These are phyloP conservation scores for Leptographium lundbergii DNA, from an alignment of 2,329 filamentous ascomycete species.

Conservation along the genomic window DNA sequence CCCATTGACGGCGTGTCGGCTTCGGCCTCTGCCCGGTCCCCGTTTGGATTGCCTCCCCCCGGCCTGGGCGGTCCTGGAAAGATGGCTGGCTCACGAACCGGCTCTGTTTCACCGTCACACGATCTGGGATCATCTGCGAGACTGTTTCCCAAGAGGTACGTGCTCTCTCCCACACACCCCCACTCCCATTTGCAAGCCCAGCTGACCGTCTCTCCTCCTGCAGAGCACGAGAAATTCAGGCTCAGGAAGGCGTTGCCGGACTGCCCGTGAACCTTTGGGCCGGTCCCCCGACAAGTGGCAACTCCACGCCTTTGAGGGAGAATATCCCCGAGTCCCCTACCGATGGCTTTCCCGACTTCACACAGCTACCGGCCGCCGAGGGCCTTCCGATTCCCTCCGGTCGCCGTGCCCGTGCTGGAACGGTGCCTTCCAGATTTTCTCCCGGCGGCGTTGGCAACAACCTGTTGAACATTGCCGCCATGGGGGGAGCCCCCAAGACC, in stretches of 20 bases:
- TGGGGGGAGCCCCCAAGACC: slow-evolving; percentile 51
- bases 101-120: slow-evolving; percentile 92
- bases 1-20: slow-evolving; percentile 57
- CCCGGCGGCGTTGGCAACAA: slow-evolving; percentile 55
- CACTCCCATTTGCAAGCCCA: neutral
- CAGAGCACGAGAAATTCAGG: slow-evolving; percentile 92
- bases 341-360: slow-evolving; percentile 88
- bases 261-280: slow-evolving; percentile 69
- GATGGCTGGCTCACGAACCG: slow-evolving; percentile 57
- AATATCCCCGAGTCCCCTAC: slow-evolving; percentile 95
- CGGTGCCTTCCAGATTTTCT: slow-evolving; percentile 89
- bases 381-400: slow-evolving; percentile 53
- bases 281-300: slow-evolving; percentile 89
- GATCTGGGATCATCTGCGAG: slow-evolving; percentile 64
- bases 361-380: slow-evolving; percentile 53
- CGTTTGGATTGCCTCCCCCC: slow-evolving; percentile 56
- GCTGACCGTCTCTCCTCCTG: neutral
- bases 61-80: slow-evolving; percentile 45
- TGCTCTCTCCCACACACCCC: slow-evolving; percentile 7
- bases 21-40: slow-evolving; percentile 48
- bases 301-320: slow-evolving; percentile 90
- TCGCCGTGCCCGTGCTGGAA: slow-evolving; percentile 80
- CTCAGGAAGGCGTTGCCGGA: slow-evolving; percentile 74
- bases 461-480: slow-evolving; percentile 39
- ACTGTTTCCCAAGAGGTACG: slow-evolving; percentile 84